Evolutionary conservation across 2,329 filamentous ascomycete genomes (phyloP).

Genomic region (Podosphaera leucotricha): DNA sequence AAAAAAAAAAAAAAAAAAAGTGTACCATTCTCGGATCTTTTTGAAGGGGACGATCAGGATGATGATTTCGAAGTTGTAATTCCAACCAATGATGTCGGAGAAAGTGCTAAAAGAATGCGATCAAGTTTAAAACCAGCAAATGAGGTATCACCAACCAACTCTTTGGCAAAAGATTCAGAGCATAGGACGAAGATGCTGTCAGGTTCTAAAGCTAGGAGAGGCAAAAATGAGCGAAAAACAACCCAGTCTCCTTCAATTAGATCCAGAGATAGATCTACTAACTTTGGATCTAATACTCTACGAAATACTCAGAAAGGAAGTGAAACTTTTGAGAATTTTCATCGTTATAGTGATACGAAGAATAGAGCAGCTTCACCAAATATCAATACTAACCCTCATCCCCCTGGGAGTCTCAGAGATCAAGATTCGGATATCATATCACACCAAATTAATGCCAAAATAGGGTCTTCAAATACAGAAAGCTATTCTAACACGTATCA

Average conservation of each 20-base stretch:
- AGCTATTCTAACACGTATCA: slow-evolving; percentile 12
- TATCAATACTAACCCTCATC: neutral
- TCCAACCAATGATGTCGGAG: slow-evolving; percentile 7
- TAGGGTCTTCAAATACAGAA: slow-evolving; percentile 8
- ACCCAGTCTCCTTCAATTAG: neutral
- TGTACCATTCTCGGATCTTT: slow-evolving; percentile 3
- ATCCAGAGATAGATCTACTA: neutral
- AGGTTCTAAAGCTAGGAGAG: slow-evolving; percentile 7
- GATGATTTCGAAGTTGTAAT: slow-evolving; percentile 10
- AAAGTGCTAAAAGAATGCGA: slow-evolving; percentile 7
- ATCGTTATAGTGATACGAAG: too few species aligned
- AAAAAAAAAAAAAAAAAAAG: slow-evolving; percentile 6
- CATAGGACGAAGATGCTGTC: slow-evolving; percentile 2
- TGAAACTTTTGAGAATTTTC: neutral
- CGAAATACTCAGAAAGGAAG: neutral
- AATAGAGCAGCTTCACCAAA: neutral
- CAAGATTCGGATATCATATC: neutral
- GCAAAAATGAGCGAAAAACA: slow-evolving; percentile 7
- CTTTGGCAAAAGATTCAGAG: slow-evolving; percentile 3
- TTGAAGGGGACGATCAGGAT: slow-evolving; percentile 10
- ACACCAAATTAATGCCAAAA: slow-evolving; percentile 8
- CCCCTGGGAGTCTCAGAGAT: neutral
- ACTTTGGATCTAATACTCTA: neutral
- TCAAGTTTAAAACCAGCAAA: slow-evolving; percentile 12
- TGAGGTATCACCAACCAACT: slow-evolving; percentile 5